Base-by-base conservation (phyloP, 768 basidiomycete species). In the Rhodotorula toruloides region DNA sequence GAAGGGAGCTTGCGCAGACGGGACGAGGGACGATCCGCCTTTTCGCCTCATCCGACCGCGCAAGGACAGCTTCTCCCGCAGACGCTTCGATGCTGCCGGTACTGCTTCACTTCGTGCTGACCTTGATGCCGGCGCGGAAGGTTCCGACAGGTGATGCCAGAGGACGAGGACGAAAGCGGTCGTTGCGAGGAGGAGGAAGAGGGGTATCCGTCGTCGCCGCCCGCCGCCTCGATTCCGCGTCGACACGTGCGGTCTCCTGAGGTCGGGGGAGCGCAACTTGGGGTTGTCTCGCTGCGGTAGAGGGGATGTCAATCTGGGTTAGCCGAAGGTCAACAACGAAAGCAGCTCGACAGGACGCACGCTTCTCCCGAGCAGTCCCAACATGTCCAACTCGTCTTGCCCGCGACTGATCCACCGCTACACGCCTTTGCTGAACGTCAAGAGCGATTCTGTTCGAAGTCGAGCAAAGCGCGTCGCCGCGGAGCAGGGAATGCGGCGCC, bases 121-220 rank as follows among this genome's bases (percentile, higher is more conserved):
- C 22, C 44, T 25, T n/a, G n/a, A n/a, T n/a, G n/a, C n/a, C n/a
- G n/a, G n/a, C n/a, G n/a, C n/a, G n/a, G n/a, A n/a, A n/a, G n/a
- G n/a, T n/a, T n/a, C n/a, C 29, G 31, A 50, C 36, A 59, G 17
- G 29, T 44, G 36, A 47, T 40, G 25, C 48, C 52, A 61, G 43
- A 61, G 32, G 56, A 58, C 46, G 52, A 54, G 34, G 44, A n/a
- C 42, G 60, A 61, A 49, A 0, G 42, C 53, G 0, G 43, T 44
- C 39, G 34, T 52, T 16, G 21, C 56, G 53, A 56, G 14, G 22
- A 67, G n/a, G 50, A 67, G 27, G 43, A 46, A 43, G 43, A 61
- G 14, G 16, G 60, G 52, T 3, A 61, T 50, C 9, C 58, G 58
- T 0, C 46, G 44, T 8, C 34, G 44, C 17, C 57, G n/a, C 13